phyloP scores from a whole-genome alignment of 1,284 basidiomycete genomes.

The Veloporphyrellus conicus region DNA sequence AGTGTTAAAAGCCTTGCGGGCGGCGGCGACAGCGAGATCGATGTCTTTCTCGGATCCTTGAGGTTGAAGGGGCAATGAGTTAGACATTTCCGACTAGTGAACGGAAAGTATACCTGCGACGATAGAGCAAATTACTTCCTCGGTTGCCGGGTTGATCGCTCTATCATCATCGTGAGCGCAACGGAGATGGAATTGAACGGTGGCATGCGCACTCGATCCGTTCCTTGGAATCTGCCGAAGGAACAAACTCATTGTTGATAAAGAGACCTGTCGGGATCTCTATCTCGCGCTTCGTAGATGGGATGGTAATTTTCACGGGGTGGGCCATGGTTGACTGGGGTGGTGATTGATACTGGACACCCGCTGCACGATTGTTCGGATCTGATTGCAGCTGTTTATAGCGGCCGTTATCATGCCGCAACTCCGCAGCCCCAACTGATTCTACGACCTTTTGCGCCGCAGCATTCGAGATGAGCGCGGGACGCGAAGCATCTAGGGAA shows the following conservation, averaged over 20 bases:
- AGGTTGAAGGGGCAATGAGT: conserved; percentile 21
- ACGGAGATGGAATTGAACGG: conserved; percentile 6
- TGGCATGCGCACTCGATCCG: conserved; percentile 48
- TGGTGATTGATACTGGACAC: no score
- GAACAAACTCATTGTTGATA: conserved; percentile 85
- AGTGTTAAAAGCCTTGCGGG: conserved; percentile 79
- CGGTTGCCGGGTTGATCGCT: conserved; percentile 70
- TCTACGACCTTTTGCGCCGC: neutral
- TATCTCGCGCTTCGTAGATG: conserved; percentile 48
- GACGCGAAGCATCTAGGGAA: no score
- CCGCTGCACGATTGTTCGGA: no score
- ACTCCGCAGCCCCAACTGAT: conserved; percentile 5
- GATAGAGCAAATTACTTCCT: conserved; percentile 64
- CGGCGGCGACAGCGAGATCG: conserved; percentile 78
- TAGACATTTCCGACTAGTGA: neutral
- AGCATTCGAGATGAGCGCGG: neutral
- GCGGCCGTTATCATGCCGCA: conserved; percentile 16
- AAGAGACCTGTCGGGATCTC: conserved; percentile 79
- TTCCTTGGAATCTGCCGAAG: conserved; percentile 59
- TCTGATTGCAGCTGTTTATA: conserved; percentile 11
- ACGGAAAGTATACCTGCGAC: conserved; percentile 50
- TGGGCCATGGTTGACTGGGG: conserved; percentile 46
- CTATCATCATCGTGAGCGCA: conserved; percentile 34
- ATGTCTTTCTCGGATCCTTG: conserved; percentile 74
- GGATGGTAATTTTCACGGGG: conserved; percentile 36